Evolutionary conservation across 129 eudicot genomes (phyloP), one percentile per base, ranked within the genome.

Genomic region (Chrysanthemum seticuspe): DNA sequence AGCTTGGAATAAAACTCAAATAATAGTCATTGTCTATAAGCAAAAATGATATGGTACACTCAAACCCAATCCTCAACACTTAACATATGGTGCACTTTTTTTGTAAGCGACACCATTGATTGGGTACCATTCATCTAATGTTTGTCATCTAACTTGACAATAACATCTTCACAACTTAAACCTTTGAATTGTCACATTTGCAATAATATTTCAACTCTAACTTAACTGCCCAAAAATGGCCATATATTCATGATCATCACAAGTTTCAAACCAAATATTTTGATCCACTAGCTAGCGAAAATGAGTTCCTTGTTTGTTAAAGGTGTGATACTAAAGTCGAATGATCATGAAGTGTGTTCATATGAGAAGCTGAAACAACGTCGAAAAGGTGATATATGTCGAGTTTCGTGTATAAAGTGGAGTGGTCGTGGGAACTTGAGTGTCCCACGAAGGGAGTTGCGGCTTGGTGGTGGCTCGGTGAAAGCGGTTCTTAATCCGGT

Each of bases 401-500:
- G 49, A 60, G 34, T 31, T 66, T 2, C 52, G 34, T 34, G 53
- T 65, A 23, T 45, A 10, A 49, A 4, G 63, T 48, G 69, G 64
- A 58, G 48, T 18, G n/a, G 68, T 18, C 67, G 16, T 67, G 71
- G 83, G 75, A 67, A 14, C 54, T 48, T 51, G 48, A 71, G 67
- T 61, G 56, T 16, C 15, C 18, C 74, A 19, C 67, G 71, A 21
- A 14, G 13, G 4, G 71, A 62, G 66, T 76, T 74, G 14, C 65
- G 4, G 9, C 15, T 13, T 14, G 70, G 82, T 16, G 70, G 82
- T 55, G 73, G 67, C 52, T 79, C 36, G 13, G 29, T 80, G 2
- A 84, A 66, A 68, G 91, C 93, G 5, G 75, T 88, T 0, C 85
- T 88, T 21, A 83, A 81, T 74, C 91, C 92, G 3, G 84, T 85